A percentile compares a stretch with the other conserved stretches of the same genome.
Evolutionary conservation across 306 rosid species (phyloP).

Genomic region (Urtica urens): DNA sequence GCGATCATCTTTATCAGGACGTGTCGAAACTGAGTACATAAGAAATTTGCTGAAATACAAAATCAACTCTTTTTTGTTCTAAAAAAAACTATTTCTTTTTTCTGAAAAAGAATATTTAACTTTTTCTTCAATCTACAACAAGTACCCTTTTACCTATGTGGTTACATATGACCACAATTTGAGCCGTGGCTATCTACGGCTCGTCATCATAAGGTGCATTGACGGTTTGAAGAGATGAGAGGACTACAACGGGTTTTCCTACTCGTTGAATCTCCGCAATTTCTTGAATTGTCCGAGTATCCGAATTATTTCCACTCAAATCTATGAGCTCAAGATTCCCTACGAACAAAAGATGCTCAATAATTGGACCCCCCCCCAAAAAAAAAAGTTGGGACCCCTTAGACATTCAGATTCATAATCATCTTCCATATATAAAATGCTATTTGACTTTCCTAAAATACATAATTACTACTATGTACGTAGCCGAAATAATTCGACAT

Average conservation of each 20-base stretch:
- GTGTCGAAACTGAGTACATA: too few relatives aligned
- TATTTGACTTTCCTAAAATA: too few relatives aligned
- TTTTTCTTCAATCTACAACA: background rate
- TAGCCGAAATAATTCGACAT: too few relatives aligned
- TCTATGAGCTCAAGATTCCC: slow-evolving; percentile 58
- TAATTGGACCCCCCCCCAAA: too few relatives aligned
- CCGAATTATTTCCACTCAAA: slow-evolving; percentile 60
- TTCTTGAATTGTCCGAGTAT: slow-evolving; percentile 23
- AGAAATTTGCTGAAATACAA: too few relatives aligned
- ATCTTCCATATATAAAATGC: too few relatives aligned
- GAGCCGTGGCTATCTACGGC: slow-evolving; percentile 33
- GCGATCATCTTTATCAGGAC: background rate
- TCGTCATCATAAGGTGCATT: slow-evolving; percentile 52
- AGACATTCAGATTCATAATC: too few relatives aligned
- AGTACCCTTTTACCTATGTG: background rate
- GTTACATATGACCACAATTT: background rate
- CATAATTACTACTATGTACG: too few relatives aligned
- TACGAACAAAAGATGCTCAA: slow-evolving; percentile 57
- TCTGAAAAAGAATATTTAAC: too few relatives aligned
- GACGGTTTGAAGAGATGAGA: slow-evolving; percentile 22
- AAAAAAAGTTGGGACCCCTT: too few relatives aligned
- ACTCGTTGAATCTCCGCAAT: slow-evolving; percentile 27
- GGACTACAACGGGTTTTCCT: slow-evolving; percentile 35
- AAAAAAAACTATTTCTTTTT: too few relatives aligned
- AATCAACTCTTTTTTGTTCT: too few relatives aligned